Evolutionary conservation across 1,284 basidiomycete species (phyloP).

Genomic region (Cryptococcus neoformans): DNA sequence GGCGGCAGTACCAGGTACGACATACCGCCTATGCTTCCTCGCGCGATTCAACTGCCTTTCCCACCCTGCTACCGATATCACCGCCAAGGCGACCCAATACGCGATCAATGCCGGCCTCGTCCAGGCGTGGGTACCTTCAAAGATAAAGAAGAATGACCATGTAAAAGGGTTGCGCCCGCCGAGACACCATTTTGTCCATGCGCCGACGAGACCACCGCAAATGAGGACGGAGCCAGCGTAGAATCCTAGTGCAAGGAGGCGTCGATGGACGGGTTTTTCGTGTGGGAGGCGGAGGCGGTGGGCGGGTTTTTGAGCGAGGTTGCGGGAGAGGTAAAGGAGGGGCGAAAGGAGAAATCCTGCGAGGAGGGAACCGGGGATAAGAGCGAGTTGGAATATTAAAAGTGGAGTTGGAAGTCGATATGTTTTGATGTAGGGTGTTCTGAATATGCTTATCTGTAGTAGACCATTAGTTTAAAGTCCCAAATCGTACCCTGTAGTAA

Average conservation of each 20-base stretch:
- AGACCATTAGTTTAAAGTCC: background rate
- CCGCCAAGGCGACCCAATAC: conserved; percentile 81
- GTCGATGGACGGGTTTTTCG: conserved; percentile 79
- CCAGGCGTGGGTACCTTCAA: conserved; percentile 75
- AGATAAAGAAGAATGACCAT: conserved; percentile 72
- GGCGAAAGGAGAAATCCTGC: conserved; percentile 94
- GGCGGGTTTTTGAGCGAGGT: conserved; percentile 86
- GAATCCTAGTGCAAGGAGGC: conserved; percentile 81
- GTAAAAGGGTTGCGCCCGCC: conserved; percentile 82
- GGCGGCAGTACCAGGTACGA: conserved; percentile 23
- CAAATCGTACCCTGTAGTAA: background rate
- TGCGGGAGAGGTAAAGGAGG: conserved; percentile 84
- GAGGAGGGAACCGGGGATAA: conserved; percentile 88
- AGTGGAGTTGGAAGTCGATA: conserved; percentile 91
- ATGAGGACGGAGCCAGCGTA: conserved; percentile 75
- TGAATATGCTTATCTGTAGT: conserved; percentile 68
- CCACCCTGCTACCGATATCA: conserved; percentile 88
- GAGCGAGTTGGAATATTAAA: conserved; percentile 85
- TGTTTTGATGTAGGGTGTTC: conserved; percentile 85
- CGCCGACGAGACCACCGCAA: conserved; percentile 79
- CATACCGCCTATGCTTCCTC: conserved; percentile 56
- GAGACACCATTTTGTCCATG: conserved; percentile 90
- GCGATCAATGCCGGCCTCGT: conserved; percentile 72
- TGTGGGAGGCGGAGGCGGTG: conserved; percentile 84
- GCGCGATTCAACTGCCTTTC: conserved; percentile 77